These are phyloP conservation scores for Kazachstania sp. DNA, from an alignment of 1,139 yeast species.

Conservation along the genomic window DNA sequence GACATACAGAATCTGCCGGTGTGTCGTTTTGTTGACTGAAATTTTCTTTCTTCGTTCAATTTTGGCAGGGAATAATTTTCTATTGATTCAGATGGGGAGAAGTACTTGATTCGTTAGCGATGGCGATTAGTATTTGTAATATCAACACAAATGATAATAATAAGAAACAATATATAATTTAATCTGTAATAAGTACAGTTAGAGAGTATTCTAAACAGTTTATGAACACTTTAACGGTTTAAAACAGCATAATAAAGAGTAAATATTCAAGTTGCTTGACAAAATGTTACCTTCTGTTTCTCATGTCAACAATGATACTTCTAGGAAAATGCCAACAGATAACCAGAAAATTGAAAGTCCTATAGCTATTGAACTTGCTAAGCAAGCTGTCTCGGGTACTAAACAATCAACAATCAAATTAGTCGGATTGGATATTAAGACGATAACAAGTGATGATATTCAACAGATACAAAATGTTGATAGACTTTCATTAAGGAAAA, in stretches of 20 bases:
- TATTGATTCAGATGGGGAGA: too few relatives aligned
- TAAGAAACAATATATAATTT: too few relatives aligned
- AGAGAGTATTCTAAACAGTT: too few relatives aligned
- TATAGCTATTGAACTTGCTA: conserved; percentile 14
- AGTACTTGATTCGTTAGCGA: too few relatives aligned
- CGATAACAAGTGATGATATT: conserved; percentile 32
- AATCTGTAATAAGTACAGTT: too few relatives aligned
- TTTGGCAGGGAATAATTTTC: neutral
- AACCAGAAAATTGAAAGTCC: conserved; percentile 3
- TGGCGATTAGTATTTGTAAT: too few relatives aligned
- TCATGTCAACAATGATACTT: neutral
- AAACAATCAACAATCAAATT: conserved; percentile 22
- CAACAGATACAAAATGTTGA: conserved; percentile 40
- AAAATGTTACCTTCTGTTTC: neutral
- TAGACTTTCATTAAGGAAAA: conserved; percentile 47
- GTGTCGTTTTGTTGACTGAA: too few relatives aligned
- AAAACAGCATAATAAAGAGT: too few relatives aligned
- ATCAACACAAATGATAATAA: too few relatives aligned
- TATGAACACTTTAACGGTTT: too few relatives aligned
- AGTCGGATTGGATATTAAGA: conserved; percentile 21
- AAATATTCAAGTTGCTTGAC: neutral
- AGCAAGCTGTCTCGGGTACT: conserved; percentile 14
- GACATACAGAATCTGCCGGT: too few relatives aligned
- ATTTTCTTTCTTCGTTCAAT: neutral
- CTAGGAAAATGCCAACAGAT: neutral